Base-by-base conservation (phyloP, 2,329 filamentous ascomycete genomes). In the Tolypocladium ophioglossoides region DNA sequence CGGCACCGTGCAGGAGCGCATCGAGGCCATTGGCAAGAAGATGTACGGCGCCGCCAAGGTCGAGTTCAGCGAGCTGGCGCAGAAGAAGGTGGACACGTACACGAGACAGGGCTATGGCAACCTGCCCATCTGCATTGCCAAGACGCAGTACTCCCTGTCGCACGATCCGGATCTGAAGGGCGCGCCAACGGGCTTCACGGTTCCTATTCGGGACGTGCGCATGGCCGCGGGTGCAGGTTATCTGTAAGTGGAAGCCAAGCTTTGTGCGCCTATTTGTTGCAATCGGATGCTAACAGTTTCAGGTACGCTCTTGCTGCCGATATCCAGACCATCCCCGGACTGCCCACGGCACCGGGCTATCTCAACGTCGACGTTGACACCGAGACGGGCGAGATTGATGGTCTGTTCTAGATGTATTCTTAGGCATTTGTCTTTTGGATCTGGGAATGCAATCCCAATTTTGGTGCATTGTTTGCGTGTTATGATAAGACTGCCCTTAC, bases 71-170 rank as follows among this genome's bases (percentile, higher is more conserved):
- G 91, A 96, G 70, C 79, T 94, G 52, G 94, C 94, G 0, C 90
- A 95, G 76, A 89, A 91, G 76, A 97, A 99, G 82, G 87, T 97
- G 60, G 91, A 96, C 68, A 91, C 86, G 9, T 99, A 97, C 73
- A 91, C 88, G 35, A 83, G 84, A 68, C 94, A 97, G 72, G 94
- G 94, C 48, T 95, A 92, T 64, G 87, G 87, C 24, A 90, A 96
- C 70, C 76, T 99, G 60, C 94, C 94, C 38, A 96, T 97, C 66
- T 99, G 94, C 70, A 83, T 97, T 60, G 94, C 94, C 58, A 99
- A 99, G 84, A 99, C 94, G 16, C 94, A 99, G 72, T 99, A 99
- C 76, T 95, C 89, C 37, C 79, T 99, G 50, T 94, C 87, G 55
- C 92, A 97, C 71, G 91, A 99, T 69, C 87, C 92, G 2, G 84